Base-by-base conservation (phyloP, 176 grass and related monocot genomes). In the Chloris gayana region DNA sequence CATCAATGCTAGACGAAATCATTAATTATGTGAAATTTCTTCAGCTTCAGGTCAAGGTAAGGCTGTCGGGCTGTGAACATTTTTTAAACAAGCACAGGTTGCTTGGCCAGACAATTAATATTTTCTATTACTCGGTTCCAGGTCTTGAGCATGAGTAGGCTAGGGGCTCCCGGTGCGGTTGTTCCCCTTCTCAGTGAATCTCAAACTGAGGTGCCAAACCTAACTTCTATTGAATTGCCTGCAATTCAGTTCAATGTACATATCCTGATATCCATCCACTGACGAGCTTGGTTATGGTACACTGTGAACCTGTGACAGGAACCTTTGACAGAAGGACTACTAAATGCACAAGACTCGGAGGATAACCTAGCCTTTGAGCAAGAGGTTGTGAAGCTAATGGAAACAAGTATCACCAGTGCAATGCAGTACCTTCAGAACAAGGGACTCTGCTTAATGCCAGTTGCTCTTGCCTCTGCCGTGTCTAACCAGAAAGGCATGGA, bases 11-110 rank as follows among this genome's bases (percentile, higher is more conserved):
- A 1, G 94, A 97, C 78, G 91, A 97, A 75, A 97, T 97, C 53
- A 97, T 97, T 70, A 89, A 97, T 47, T 93, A 97, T 84, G 89
- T 97, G 65, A 97, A 93, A 78, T 97, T 97, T 81, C 91, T 97
- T 72, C 94, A 97, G 69, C 94, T 93, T 75, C 94, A 97, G 86
- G 94, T 97, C 67, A 97, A 97, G 88, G 94, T 93, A 87, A 19
- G 60, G 7, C 3, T 47, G 94, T 93, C 85, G 19, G 60, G 7
- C 3, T 47, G 45, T 29, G 22, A 41, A 82, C 71, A 85, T 54
- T 46, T 70, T 67, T 70, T 41, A 58, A 82, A 24, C 13, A 42
- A 24, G 22, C 27, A 56, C 18, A 49, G 25, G 67, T 76, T 49
- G 10, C 17, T 85, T 85, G 38, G 38, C 19, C 14, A 67, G 73